phyloP scores from a whole-genome alignment of 768 basidiomycete species.

The Lentinula raphanica region DNA sequence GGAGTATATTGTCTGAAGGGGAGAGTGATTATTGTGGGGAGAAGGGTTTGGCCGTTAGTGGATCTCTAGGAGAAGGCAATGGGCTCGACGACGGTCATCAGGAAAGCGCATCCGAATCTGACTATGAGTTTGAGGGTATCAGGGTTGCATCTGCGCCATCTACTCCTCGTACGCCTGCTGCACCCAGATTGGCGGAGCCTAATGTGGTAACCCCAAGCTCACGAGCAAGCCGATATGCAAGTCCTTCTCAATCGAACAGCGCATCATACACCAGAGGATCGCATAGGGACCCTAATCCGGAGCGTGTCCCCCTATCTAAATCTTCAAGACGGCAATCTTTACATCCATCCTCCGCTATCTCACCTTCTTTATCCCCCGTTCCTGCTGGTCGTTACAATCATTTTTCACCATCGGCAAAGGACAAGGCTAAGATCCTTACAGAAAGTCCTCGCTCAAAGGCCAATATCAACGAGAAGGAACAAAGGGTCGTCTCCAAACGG shows the following conservation, averaged over 20 bases:
- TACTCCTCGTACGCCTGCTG: not conserved
- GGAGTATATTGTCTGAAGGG: constrained; percentile 8
- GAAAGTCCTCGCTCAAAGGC: not conserved
- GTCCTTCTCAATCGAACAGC: not conserved
- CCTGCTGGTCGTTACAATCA: not conserved
- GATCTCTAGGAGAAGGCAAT: constrained; percentile 17
- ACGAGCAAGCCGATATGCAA: not conserved
- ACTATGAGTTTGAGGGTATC: constrained; percentile 22
- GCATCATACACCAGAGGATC: not conserved
- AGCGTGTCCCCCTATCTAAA: not conserved
- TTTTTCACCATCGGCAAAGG: not conserved
- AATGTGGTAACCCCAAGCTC: not conserved
- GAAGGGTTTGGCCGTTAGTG: constrained; percentile 32
- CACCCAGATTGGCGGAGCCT: not conserved
- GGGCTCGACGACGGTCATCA: constrained; percentile 14
- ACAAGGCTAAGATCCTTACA: not conserved
- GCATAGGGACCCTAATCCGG: not conserved
- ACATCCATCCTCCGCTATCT: not conserved
- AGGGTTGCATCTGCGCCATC: not conserved
- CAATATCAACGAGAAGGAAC: not conserved
- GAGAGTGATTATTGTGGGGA: constrained; percentile 30
- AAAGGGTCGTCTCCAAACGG: not conserved
- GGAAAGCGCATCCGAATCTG: constrained; percentile 17
- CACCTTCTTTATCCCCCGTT: not conserved
- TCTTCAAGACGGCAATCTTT: not conserved